Evolutionary conservation across 75 land plant genomes (phyloP).

Genomic region (Picea glauca): DNA sequence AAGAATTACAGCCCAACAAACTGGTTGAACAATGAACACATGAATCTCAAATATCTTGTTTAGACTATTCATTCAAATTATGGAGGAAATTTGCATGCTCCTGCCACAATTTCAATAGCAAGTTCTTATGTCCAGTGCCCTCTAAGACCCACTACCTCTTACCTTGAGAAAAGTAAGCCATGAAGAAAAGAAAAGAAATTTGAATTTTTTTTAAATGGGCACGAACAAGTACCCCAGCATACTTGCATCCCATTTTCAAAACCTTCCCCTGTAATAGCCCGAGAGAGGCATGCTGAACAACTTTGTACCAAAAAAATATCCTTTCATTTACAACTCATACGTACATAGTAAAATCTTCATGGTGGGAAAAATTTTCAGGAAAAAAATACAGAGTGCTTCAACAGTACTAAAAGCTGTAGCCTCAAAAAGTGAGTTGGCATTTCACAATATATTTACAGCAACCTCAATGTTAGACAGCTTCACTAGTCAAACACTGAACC

Average conservation of each 20-base stretch:
- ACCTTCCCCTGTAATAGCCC: not conserved
- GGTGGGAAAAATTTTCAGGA: not conserved
- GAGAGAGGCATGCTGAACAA: not conserved
- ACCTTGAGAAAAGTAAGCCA: not conserved
- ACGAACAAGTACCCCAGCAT: not conserved
- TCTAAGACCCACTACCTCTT: not conserved
- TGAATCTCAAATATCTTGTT: not conserved
- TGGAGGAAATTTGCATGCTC: not conserved
- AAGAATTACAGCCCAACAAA: not conserved
- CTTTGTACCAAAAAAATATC: not conserved
- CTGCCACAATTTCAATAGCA: not conserved
- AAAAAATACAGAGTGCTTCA: not conserved
- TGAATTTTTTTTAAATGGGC: not conserved
- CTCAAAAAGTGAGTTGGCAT: slow-evolving; percentile 10
- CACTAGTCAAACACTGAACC: slow-evolving; percentile 8
- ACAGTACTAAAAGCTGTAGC: slow-evolving; percentile 5
- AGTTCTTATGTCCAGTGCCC: not conserved
- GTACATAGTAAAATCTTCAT: not conserved
- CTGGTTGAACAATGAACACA: not conserved
- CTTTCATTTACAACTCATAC: not conserved
- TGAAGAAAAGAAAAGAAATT: not conserved
- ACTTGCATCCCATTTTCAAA: not conserved
- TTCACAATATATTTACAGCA: slow-evolving; percentile 12
- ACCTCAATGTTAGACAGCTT: slow-evolving; percentile 11
- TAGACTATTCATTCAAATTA: not conserved